A percentile compares a stretch with the other conserved stretches of the same genome.
phyloP scores from a whole-genome alignment of 768 basidiomycete species.

The Rhodotorula diobovata region DNA sequence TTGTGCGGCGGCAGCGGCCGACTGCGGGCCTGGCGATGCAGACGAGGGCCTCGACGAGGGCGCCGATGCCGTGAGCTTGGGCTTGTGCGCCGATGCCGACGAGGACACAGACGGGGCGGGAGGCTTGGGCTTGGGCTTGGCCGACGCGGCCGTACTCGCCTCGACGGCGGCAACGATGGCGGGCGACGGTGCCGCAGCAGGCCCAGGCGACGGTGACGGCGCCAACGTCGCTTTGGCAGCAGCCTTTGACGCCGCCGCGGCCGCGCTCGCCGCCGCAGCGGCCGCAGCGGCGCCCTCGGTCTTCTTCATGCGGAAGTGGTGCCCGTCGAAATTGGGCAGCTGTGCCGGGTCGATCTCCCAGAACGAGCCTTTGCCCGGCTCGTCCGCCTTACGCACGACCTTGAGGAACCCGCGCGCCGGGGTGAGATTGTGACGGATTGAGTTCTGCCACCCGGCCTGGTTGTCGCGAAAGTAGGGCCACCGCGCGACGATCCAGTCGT shows the following conservation, averaged over 20 bases:
- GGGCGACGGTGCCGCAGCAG: background rate
- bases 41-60: background rate
- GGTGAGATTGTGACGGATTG: slow-evolving; percentile 91
- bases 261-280: background rate
- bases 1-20: slow-evolving; percentile 4
- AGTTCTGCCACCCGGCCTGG: slow-evolving; percentile 89
- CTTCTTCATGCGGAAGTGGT: slow-evolving; percentile 25
- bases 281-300: background rate
- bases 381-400: slow-evolving; percentile 61
- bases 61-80: background rate
- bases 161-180: slow-evolving; percentile 10
- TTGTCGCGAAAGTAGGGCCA: slow-evolving; percentile 87
- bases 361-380: slow-evolving; percentile 74
- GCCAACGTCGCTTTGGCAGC: background rate
- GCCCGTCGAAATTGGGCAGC: slow-evolving; percentile 46
- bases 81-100: background rate
- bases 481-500: slow-evolving; percentile 80
- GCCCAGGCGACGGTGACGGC: background rate
- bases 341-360: slow-evolving; percentile 78
- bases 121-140: background rate
- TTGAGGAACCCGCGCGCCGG: slow-evolving; percentile 88
- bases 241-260: background rate
- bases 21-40: slow-evolving; percentile 16
- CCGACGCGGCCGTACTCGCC: slow-evolving; percentile 2
- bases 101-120: background rate